Evolutionary conservation across 148 eudicot species (phyloP).

Genomic region (Cornus controversa): DNA sequence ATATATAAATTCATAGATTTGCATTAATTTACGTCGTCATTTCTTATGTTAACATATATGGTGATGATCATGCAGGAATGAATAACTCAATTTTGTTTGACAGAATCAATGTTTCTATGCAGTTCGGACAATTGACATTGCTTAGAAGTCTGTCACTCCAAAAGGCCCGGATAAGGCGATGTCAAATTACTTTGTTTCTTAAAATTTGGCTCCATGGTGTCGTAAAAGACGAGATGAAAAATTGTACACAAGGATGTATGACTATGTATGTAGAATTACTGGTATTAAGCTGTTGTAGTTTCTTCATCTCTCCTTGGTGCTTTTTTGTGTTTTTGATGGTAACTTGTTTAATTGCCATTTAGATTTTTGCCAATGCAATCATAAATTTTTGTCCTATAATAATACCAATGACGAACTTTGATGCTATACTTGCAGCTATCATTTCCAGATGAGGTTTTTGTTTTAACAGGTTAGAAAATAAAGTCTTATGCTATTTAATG

Average conservation of each 20-base stretch:
- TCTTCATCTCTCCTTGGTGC: background rate
- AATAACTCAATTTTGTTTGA: background rate
- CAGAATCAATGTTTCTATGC: background rate
- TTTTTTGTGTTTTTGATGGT: background rate
- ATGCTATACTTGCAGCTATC: no score
- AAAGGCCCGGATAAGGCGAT: background rate
- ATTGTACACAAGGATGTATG: no score
- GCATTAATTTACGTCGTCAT: background rate
- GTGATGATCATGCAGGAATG: background rate
- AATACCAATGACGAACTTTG: no score
- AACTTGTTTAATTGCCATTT: background rate
- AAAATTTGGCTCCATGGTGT: background rate
- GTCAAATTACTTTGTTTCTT: background rate
- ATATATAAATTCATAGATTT: background rate
- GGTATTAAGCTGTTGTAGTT: background rate
- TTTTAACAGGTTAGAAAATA: no score
- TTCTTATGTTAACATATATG: background rate
- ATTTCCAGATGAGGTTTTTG: no score
- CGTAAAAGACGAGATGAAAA: background rate
- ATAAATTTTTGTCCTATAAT: no score
- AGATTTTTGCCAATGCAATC: background rate
- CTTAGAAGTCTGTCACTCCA: background rate
- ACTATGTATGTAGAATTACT: background rate
- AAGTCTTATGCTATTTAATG: no score
- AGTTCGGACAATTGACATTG: background rate